Evolutionary conservation across 106 monocot genomes (phyloP).

Genomic region (Xerophyta viscosa): DNA sequence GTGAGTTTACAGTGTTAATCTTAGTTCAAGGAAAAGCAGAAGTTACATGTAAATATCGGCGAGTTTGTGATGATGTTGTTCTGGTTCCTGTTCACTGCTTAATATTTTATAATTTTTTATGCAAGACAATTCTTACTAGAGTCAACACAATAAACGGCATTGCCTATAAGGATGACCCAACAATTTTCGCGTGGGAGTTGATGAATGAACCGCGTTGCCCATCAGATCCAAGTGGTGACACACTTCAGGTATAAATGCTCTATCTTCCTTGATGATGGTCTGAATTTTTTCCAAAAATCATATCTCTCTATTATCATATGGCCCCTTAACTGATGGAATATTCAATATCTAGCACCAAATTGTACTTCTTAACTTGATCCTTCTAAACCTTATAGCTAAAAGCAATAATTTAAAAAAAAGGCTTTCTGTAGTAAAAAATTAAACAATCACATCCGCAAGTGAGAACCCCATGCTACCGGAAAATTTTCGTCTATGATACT

Average conservation of each 20-base stretch:
- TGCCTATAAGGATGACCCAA: conserved; percentile 80
- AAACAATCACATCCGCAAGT: no score
- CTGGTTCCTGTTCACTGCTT: background rate
- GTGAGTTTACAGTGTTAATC: no score
- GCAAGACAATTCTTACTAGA: conserved; percentile 58
- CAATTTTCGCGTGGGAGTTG: conserved; percentile 92
- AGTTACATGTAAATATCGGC: background rate
- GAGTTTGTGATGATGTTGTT: background rate
- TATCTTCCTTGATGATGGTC: background rate
- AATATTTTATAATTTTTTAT: background rate
- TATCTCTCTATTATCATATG: no score
- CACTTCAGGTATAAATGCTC: conserved; percentile 40
- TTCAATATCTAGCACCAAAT: no score
- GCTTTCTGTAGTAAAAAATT: no score
- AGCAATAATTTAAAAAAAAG: no score
- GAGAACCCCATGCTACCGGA: no score
- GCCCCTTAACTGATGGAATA: no score
- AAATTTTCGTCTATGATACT: no score
- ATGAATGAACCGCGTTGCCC: conserved; percentile 82
- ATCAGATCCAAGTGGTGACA: conserved; percentile 82
- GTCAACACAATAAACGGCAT: conserved; percentile 60
- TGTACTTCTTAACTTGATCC: no score
- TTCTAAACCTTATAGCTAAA: no score
- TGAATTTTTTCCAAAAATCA: background rate
- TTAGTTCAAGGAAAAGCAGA: background rate